Evolutionary conservation across 1,139 yeast genomes (phyloP).

Genomic region (Scheffersomyces insectosa): DNA sequence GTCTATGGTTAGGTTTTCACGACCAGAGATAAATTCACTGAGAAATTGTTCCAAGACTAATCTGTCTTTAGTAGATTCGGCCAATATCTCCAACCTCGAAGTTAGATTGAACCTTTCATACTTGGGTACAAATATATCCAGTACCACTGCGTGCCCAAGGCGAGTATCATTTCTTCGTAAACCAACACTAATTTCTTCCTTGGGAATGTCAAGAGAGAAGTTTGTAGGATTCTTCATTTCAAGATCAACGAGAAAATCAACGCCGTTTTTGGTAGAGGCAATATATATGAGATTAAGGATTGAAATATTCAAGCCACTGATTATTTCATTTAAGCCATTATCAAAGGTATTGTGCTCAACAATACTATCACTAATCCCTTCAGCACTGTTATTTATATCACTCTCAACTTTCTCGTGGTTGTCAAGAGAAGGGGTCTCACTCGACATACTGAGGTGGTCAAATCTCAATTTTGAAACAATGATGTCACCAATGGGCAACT

Average conservation of each 20-base stretch:
- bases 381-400: background rate
- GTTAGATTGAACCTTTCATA: conserved; percentile 14
- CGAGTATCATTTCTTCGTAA: conserved; percentile 17
- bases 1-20: conserved; percentile 11
- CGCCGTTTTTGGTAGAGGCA: conserved; percentile 19
- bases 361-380: background rate
- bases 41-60: conserved; percentile 18
- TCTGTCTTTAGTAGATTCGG: conserved; percentile 10
- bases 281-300: conserved; percentile 24
- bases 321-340: conserved; percentile 6
- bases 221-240: conserved; percentile 39
- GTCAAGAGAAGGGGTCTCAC: background rate
- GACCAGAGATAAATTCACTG: conserved; percentile 25
- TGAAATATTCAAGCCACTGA: conserved; percentile 20
- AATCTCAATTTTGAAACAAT: background rate
- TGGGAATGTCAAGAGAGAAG: conserved; percentile 22
- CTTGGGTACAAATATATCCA: conserved; percentile 18
- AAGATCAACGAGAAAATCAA: conserved; percentile 30
- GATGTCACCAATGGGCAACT: conserved; percentile 5
- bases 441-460: background rate
- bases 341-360: no score
- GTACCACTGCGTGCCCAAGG: conserved; percentile 16
- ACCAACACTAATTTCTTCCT: conserved; percentile 18
- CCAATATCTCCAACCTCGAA: conserved; percentile 13
- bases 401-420: background rate